These are phyloP conservation scores for Penicillium sp. DNA, from an alignment of 2,329 filamentous ascomycete genomes.

Conservation along the genomic window DNA sequence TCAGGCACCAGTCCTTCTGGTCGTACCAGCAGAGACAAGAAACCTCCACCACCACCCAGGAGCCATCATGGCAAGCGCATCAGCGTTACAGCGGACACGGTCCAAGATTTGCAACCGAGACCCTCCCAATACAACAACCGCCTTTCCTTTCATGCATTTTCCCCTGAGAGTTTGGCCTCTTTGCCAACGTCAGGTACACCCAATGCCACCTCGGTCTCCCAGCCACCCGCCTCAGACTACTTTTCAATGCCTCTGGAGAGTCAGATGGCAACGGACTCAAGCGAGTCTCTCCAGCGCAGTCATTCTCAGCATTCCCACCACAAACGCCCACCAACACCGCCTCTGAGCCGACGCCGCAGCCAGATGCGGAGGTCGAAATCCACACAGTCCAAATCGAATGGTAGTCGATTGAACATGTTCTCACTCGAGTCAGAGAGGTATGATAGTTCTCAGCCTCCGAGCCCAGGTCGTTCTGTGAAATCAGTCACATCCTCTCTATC, in stretches of 20 bases:
- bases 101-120: slow-evolving; percentile 22
- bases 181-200: slow-evolving; percentile 12
- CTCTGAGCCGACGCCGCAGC: slow-evolving; percentile 49
- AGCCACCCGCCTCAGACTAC: slow-evolving; percentile 47
- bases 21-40: slow-evolving; percentile 54
- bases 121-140: slow-evolving; percentile 28
- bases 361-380: slow-evolving; percentile 42
- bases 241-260: slow-evolving; percentile 23
- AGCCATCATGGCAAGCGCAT: slow-evolving; percentile 77
- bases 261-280: slow-evolving; percentile 12
- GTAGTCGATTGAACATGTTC: slow-evolving; percentile 36
- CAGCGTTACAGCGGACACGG: slow-evolving; percentile 40
- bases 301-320: slow-evolving; percentile 35
- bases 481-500: slow-evolving; percentile 11
- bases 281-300: slow-evolving; percentile 30
- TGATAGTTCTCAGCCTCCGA: slow-evolving; percentile 27
- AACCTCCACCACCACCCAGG: slow-evolving; percentile 67
- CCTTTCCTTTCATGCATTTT: slow-evolving; percentile 26
- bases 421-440: slow-evolving; percentile 48
- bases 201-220: slow-evolving; percentile 42
- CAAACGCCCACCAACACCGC: slow-evolving; percentile 49
- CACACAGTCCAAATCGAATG: slow-evolving; percentile 32
- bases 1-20: slow-evolving; percentile 41
- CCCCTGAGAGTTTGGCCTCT: slow-evolving; percentile 22
- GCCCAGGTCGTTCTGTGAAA: slow-evolving; percentile 26